These are phyloP conservation scores for Trichoderma hamatum DNA, from an alignment of 2,329 filamentous ascomycete genomes.

Conservation along the genomic window DNA sequence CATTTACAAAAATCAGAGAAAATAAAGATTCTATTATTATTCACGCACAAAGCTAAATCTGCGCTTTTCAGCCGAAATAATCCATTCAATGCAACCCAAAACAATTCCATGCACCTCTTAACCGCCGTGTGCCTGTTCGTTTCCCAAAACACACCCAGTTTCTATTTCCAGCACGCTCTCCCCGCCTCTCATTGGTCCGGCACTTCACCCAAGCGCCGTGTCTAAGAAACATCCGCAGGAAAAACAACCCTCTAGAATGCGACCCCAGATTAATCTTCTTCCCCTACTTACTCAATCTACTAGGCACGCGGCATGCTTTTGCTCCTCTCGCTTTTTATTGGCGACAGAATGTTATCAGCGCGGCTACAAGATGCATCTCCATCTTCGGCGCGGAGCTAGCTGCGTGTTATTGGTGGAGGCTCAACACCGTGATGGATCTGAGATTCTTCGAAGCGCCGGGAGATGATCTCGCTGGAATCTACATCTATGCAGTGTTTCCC, in stretches of 20 bases:
- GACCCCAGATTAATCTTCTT: conserved; percentile 2
- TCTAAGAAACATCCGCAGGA: neutral
- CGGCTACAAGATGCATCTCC: conserved; percentile 1
- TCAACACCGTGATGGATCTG: neutral
- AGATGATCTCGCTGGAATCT: neutral
- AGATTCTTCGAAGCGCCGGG: conserved; percentile 14
- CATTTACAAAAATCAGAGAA: neutral
- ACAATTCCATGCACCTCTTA: neutral
- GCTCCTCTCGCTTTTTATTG: neutral
- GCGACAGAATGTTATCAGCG: neutral
- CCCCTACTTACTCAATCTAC: neutral
- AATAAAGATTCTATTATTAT: neutral
- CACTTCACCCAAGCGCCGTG: conserved; percentile 15
- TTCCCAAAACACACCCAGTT: neutral
- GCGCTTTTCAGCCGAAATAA: neutral
- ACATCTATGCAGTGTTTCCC: conserved; percentile 19
- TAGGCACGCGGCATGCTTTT: neutral
- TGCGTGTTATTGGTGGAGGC: neutral
- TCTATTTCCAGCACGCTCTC: conserved; percentile 16
- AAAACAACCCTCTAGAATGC: neutral
- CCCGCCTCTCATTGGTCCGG: conserved; percentile 19
- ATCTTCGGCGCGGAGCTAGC: neutral
- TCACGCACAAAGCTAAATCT: neutral
- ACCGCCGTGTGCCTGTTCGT: neutral
- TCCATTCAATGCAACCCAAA: neutral